These are phyloP conservation scores for Boletus bicolor DNA, from an alignment of 768 basidiomycete genomes.

Conservation along the genomic window DNA sequence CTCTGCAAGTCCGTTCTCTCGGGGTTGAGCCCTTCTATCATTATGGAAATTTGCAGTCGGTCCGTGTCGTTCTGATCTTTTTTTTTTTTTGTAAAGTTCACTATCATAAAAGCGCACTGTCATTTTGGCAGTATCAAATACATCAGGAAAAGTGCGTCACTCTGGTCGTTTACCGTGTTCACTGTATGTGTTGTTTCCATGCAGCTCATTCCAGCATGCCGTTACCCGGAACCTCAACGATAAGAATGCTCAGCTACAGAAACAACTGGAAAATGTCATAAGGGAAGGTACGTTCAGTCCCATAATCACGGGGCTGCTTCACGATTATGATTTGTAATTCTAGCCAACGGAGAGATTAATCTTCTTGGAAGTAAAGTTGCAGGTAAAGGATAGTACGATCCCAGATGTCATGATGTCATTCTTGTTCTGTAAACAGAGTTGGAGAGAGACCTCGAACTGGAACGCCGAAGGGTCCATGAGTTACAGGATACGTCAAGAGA, in stretches of 20 bases:
- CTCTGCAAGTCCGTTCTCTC: constrained; percentile 72
- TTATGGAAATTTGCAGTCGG: constrained; percentile 83
- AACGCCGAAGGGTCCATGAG: constrained; percentile 70
- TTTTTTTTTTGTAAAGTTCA: constrained; percentile 4
- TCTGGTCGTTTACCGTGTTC: background rate
- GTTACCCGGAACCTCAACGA: constrained; percentile 78
- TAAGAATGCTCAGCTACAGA: constrained; percentile 77
- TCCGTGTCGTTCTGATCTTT: constrained; percentile 25
- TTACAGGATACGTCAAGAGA: constrained; percentile 72
- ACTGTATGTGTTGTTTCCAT: constrained; percentile 1
- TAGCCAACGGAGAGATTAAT: constrained; percentile 76
- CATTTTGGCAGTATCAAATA: constrained; percentile 90
- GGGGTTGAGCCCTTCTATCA: constrained; percentile 68
- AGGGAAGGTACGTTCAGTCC: constrained; percentile 59
- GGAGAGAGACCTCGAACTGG: constrained; percentile 77
- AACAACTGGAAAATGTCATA: constrained; percentile 81
- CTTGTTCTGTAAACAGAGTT: constrained; percentile 46
- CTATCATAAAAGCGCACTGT: constrained; percentile 55
- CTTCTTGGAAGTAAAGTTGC: constrained; percentile 66
- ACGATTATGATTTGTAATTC: background rate
- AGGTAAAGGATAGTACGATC: constrained; percentile 38
- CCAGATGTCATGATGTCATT: background rate
- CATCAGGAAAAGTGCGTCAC: constrained; percentile 72
- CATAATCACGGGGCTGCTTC: background rate
- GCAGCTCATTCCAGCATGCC: constrained; percentile 73